A percentile compares a stretch with the other conserved stretches of the same genome.
These are phyloP conservation scores for Panaeolus cyanescens DNA, from an alignment of 768 basidiomycete genomes.

Conservation along the genomic window DNA sequence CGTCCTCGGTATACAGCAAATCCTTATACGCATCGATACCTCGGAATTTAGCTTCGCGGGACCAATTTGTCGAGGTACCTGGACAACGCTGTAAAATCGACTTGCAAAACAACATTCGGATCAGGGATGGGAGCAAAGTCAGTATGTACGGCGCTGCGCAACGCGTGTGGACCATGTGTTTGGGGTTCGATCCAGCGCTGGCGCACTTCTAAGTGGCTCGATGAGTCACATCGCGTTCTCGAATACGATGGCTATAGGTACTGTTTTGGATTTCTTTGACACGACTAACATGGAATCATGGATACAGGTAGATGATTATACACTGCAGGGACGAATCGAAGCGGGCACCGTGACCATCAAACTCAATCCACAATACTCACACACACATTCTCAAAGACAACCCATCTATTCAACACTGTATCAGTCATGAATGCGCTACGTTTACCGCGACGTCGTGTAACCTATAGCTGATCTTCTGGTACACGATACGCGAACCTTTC, in stretches of 20 bases:
- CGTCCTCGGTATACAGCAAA: background rate
- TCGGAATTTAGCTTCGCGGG: background rate
- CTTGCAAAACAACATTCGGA: too few species aligned
- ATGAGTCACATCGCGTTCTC: background rate
- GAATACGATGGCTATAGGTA: background rate
- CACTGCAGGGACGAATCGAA: too few species aligned
- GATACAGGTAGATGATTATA: background rate
- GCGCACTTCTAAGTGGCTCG: background rate
- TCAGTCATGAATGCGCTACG: conserved; percentile 66
- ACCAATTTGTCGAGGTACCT: background rate
- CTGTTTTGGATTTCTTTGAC: background rate
- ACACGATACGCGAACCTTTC: conserved; percentile 38
- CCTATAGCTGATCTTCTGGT: conserved; percentile 32
- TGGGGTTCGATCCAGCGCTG: background rate
- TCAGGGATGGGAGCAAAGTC: too few species aligned
- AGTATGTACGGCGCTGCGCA: background rate
- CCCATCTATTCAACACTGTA: conserved; percentile 46
- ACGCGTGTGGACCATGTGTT: background rate
- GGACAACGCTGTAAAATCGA: background rate
- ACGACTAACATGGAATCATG: background rate
- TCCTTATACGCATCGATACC: background rate
- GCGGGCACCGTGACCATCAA: background rate
- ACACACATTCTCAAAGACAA: conserved; percentile 49
- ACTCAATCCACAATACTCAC: conserved; percentile 50
- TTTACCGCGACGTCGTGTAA: conserved; percentile 59